Percentiles rank a stretch among this genome's conserved stretches.
These are phyloP conservation scores for Alternaria panax DNA, from an alignment of 2,329 filamentous ascomycete genomes.

Conservation along the genomic window DNA sequence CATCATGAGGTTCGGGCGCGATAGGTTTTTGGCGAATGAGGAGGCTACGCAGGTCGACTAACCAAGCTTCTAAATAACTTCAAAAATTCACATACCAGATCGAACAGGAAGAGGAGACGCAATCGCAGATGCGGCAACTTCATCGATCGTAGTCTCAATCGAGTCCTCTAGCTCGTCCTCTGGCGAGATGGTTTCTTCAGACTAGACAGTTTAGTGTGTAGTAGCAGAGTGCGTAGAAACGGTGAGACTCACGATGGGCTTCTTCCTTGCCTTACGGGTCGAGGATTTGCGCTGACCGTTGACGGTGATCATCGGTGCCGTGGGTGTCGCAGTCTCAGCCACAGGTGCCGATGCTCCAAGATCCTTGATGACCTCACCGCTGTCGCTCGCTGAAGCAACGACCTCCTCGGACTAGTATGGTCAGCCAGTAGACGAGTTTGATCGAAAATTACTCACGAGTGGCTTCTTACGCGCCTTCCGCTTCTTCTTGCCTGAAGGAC, in stretches of 20 bases:
- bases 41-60: background rate
- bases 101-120: constrained; percentile 34
- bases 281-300: constrained; percentile 37
- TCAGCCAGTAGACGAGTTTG: constrained; percentile 9
- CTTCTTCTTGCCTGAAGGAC: constrained; percentile 38
- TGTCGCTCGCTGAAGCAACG: constrained; percentile 39
- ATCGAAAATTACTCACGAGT: constrained; percentile 24
- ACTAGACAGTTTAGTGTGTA: constrained; percentile 25
- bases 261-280: constrained; percentile 38
- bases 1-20: constrained; percentile 5
- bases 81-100: constrained; percentile 33
- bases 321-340: constrained; percentile 18
- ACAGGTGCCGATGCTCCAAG: constrained; percentile 10
- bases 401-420: constrained; percentile 40
- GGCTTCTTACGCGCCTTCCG: constrained; percentile 40
- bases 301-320: constrained; percentile 19
- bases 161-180: constrained; percentile 40
- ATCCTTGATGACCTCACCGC: constrained; percentile 28
- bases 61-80: background rate
- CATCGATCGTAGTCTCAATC: constrained; percentile 26
- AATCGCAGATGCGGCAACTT: constrained; percentile 19
- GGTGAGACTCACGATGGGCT: constrained; percentile 37
- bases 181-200: constrained; percentile 39
- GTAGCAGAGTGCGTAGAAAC: background rate
- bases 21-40: constrained; percentile 8